Percentiles rank a stretch among this genome's conserved stretches.
These are phyloP conservation scores for Aspergillus versicolor DNA, from an alignment of 2,329 filamentous ascomycete species.

Conservation along the genomic window DNA sequence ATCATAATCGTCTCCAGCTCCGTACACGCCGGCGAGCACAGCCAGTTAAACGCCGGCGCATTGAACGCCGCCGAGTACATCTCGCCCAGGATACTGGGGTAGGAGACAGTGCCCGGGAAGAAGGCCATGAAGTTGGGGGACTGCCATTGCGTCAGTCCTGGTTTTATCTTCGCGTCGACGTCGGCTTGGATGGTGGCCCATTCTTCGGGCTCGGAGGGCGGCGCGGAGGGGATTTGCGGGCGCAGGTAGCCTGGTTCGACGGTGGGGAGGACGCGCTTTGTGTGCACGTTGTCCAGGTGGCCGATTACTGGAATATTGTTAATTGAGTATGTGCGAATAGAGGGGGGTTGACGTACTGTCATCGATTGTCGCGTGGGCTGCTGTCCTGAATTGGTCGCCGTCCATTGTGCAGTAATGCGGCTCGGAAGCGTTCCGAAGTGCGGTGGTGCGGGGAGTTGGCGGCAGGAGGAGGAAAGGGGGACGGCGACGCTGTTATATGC, in stretches of 20 bases:
- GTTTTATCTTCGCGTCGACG: conserved; percentile 81
- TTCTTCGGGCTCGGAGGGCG: conserved; percentile 64
- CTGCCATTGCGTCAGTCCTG: conserved; percentile 92
- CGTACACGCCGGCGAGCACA: conserved; percentile 87
- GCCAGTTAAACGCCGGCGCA: conserved; percentile 94
- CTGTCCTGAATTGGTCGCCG: conserved; percentile 71
- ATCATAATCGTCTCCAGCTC: conserved; percentile 91
- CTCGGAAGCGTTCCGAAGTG: neutral
- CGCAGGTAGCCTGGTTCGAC: conserved; percentile 84
- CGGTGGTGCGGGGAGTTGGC: neutral
- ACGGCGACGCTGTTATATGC: neutral
- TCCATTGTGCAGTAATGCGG: conserved; percentile 59
- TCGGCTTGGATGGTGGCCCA: conserved; percentile 82
- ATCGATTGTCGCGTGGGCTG: conserved; percentile 75
- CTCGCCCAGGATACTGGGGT: conserved; percentile 82
- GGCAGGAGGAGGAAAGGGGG: neutral
- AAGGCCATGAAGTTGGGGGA: conserved; percentile 95
- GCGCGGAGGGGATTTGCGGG: conserved; percentile 69
- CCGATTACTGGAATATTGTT: conserved; percentile 61
- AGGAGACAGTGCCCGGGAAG: conserved; percentile 80
- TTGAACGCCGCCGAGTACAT: conserved; percentile 88
- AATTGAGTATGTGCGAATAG: neutral
- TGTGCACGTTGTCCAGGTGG: conserved; percentile 75
- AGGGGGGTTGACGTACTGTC: conserved; percentile 62
- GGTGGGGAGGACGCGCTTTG: conserved; percentile 70